Evolutionary conservation across 2,329 filamentous ascomycete genomes (phyloP).

Genomic region (Pseudodiploospora longispora): DNA sequence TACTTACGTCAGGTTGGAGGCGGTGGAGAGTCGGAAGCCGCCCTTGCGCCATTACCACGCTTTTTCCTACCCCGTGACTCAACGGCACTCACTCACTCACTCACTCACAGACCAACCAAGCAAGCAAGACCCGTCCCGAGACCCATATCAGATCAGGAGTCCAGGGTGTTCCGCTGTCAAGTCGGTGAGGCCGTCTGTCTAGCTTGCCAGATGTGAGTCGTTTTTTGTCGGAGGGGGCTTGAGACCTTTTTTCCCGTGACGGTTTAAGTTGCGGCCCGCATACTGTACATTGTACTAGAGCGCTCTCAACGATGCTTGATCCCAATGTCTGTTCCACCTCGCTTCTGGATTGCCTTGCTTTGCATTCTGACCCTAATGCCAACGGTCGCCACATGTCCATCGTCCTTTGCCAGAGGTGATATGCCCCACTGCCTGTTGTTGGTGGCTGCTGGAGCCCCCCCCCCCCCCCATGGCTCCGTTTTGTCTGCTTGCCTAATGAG

Average conservation of each 20-base stretch:
- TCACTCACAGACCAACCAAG: too few relatives aligned
- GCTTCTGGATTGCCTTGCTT: slow-evolving; percentile 8
- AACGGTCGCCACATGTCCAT: slow-evolving; percentile 11
- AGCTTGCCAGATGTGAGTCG: slow-evolving; percentile 4
- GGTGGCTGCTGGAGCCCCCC: slow-evolving; percentile 2
- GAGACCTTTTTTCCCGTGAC: not conserved
- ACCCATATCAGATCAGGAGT: slow-evolving; percentile 6
- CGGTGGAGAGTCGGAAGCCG: slow-evolving; percentile 10
- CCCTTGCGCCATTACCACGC: slow-evolving; percentile 9
- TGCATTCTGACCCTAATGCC: slow-evolving; percentile 12
- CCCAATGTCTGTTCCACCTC: slow-evolving; percentile 8
- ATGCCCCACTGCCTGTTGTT: slow-evolving; percentile 13
- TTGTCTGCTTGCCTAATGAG: slow-evolving; percentile 8
- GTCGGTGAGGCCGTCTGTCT: slow-evolving; percentile 9
- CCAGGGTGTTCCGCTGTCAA: slow-evolving; percentile 5
- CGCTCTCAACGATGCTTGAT: slow-evolving; percentile 11
- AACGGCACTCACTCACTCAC: slow-evolving; percentile 4
- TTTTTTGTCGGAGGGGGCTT: slow-evolving; percentile 2
- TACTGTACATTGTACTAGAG: not conserved
- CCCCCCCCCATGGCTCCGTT: slow-evolving; percentile 2
- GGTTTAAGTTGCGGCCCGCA: slow-evolving; percentile 4
- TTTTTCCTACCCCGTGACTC: slow-evolving; percentile 9
- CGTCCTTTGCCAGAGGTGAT: slow-evolving; percentile 14
- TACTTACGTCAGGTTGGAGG: not conserved
- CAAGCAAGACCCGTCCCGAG: slow-evolving; percentile 4